Evolutionary conservation across 2,329 filamentous ascomycete species (phyloP).

Genomic region (Curvularia lunata): DNA sequence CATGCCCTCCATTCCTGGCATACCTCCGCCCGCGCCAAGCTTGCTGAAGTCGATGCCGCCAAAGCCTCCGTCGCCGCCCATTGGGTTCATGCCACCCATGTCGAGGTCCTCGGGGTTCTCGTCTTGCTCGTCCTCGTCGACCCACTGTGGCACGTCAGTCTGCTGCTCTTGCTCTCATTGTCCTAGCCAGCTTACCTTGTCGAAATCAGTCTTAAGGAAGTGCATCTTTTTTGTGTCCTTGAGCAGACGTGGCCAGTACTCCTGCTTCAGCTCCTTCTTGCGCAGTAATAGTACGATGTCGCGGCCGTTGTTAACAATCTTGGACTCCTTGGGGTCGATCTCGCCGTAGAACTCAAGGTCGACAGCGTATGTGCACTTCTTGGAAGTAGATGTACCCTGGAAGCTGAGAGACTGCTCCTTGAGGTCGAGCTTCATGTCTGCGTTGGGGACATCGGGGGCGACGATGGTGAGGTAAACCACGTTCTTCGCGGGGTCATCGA

Average conservation of each 20-base stretch:
- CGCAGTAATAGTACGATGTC: constrained; percentile 88
- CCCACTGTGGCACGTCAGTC: constrained; percentile 67
- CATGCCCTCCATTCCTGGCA: constrained; percentile 48
- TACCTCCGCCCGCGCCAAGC: constrained; percentile 63
- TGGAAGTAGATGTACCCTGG: constrained; percentile 79
- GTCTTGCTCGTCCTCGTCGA: constrained; percentile 98
- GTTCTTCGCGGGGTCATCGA: constrained; percentile 82
- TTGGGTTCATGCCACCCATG: constrained; percentile 62
- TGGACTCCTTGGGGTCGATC: constrained; percentile 84
- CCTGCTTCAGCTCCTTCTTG: constrained; percentile 95
- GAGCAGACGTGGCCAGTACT: constrained; percentile 94
- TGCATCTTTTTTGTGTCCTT: constrained; percentile 90
- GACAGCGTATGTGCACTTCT: constrained; percentile 86
- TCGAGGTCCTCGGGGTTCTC: constrained; percentile 77
- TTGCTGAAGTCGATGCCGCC: constrained; percentile 94
- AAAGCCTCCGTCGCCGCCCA: constrained; percentile 69
- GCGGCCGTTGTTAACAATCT: constrained; percentile 85
- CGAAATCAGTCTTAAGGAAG: constrained; percentile 98
- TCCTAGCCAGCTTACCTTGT: constrained; percentile 70
- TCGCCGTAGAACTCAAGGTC: constrained; percentile 88
- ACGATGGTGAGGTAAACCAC: constrained; percentile 92
- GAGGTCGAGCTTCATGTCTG: constrained; percentile 81
- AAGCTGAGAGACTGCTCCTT: constrained; percentile 74
- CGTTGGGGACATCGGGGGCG: constrained; percentile 80
- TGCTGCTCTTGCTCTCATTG: not conserved